Evolutionary conservation across 495 filamentous ascomycete species (phyloP).

Genomic region (Amphirosellinia nigrospora): DNA sequence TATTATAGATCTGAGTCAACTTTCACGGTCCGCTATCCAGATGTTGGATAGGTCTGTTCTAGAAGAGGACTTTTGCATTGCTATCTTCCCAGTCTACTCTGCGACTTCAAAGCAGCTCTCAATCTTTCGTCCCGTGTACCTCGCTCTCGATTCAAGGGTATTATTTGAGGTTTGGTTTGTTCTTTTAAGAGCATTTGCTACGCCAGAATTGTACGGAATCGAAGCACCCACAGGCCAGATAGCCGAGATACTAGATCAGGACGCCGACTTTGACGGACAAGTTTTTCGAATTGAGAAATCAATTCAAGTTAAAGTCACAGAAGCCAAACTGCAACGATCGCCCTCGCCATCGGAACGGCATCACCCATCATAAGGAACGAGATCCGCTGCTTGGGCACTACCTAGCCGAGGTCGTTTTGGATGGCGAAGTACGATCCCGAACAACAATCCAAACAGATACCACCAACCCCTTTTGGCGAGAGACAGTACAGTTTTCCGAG

Average conservation of each 20-base stretch:
- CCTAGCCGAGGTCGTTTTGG: conserved; percentile 89
- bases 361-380: conserved; percentile 44
- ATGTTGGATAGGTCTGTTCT: conserved; percentile 89
- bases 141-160: conserved; percentile 84
- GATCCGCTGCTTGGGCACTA: conserved; percentile 64
- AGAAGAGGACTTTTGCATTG: conserved; percentile 92
- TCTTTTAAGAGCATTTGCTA: conserved; percentile 86
- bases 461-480: conserved; percentile 90
- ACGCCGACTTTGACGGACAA: conserved; percentile 49
- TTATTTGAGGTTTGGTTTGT: conserved; percentile 98
- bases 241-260: conserved; percentile 48
- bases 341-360: conserved; percentile 38
- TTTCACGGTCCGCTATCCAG: conserved; percentile 89
- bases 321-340: conserved; percentile 59
- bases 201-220: conserved; percentile 85
- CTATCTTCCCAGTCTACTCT: conserved; percentile 84
- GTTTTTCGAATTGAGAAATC: conserved; percentile 66
- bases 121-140: conserved; percentile 76
- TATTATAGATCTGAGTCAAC: conserved; percentile 84
- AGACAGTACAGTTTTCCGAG: conserved; percentile 87
- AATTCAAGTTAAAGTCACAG: conserved; percentile 60
- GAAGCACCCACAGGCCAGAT: conserved; percentile 45
- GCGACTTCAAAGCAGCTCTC: conserved; percentile 66
- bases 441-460: conserved; percentile 84
- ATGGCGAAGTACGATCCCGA: conserved; percentile 85